phyloP scores from a whole-genome alignment of 2,329 filamentous ascomycete species.

The Sclerotiophoma versabilis region DNA sequence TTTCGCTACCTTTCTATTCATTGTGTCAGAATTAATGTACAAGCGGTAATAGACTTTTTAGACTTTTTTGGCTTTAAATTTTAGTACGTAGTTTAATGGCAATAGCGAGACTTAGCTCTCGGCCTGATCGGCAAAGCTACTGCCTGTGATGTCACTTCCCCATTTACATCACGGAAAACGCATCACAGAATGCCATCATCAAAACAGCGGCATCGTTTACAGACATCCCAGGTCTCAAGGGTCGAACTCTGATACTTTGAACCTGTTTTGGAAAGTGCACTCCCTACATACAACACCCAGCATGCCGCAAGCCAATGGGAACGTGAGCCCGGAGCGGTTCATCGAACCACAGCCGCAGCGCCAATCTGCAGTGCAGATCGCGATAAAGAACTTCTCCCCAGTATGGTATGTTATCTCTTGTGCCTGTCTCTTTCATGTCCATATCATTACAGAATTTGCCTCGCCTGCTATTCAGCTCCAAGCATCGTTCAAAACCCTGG shows the following conservation, averaged over 20 bases:
- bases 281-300: neutral
- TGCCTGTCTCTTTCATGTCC: neutral
- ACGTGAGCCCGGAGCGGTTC: conserved; percentile 9
- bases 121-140: neutral
- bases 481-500: no score
- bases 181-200: conserved; percentile 6
- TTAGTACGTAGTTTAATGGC: conserved; percentile 4
- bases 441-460: no score
- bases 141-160: conserved; percentile 14
- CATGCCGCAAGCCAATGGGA: conserved; percentile 13
- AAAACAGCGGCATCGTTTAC: neutral
- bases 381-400: conserved; percentile 27
- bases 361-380: conserved; percentile 21
- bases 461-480: no score
- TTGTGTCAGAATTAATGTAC: neutral
- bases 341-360: conserved; percentile 15
- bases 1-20: neutral
- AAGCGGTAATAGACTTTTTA: conserved; percentile 9
- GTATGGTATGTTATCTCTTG: conserved; percentile 20
- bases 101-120: conserved; percentile 4
- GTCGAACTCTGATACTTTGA: neutral
- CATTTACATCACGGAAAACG: conserved; percentile 11
- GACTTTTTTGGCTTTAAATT: neutral
- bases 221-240: neutral
- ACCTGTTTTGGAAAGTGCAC: neutral